These are phyloP conservation scores for Coemansia sp. DNA, from an alignment of 192 early-diverging fungal genomes.

Conservation along the genomic window DNA sequence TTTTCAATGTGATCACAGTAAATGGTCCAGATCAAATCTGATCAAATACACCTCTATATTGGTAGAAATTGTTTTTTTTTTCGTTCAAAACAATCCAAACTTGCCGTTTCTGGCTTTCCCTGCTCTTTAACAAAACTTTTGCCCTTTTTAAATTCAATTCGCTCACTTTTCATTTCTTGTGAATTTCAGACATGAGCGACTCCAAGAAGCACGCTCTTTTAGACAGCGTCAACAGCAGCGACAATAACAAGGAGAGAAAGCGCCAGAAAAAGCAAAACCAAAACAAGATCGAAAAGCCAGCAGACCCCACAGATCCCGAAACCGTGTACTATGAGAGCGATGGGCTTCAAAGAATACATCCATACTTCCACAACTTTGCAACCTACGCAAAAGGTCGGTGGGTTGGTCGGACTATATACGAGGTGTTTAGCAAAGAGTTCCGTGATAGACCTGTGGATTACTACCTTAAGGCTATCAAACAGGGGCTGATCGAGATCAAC, in stretches of 20 bases:
- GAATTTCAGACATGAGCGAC: constrained; percentile 1
- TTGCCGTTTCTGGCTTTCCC: too few relatives aligned
- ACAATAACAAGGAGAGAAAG: constrained; percentile 11
- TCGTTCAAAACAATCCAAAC: too few relatives aligned
- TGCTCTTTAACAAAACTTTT: background rate
- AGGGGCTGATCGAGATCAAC: constrained; percentile 85
- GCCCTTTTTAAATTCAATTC: background rate
- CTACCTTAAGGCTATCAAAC: constrained; percentile 77
- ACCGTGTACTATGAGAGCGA: constrained; percentile 35
- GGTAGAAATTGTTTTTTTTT: too few relatives aligned
- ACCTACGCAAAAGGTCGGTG: constrained; percentile 90
- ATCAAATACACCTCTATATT: too few relatives aligned
- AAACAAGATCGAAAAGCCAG: background rate
- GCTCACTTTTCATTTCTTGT: background rate
- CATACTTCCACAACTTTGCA: constrained; percentile 80
- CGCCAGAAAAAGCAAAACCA: background rate
- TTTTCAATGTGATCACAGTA: too few relatives aligned
- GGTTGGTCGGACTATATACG: constrained; percentile 71
- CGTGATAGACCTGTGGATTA: constrained; percentile 76
- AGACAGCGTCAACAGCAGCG: constrained; percentile 3
- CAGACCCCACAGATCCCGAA: background rate
- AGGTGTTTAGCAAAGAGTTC: constrained; percentile 86
- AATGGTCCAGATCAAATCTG: too few relatives aligned
- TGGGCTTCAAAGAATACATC: constrained; percentile 60
- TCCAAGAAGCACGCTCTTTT: constrained; percentile 16